Evolutionary conservation across 306 rosid species (phyloP), one percentile per base, ranked within the genome.

Genomic region (Datisca glomerata): DNA sequence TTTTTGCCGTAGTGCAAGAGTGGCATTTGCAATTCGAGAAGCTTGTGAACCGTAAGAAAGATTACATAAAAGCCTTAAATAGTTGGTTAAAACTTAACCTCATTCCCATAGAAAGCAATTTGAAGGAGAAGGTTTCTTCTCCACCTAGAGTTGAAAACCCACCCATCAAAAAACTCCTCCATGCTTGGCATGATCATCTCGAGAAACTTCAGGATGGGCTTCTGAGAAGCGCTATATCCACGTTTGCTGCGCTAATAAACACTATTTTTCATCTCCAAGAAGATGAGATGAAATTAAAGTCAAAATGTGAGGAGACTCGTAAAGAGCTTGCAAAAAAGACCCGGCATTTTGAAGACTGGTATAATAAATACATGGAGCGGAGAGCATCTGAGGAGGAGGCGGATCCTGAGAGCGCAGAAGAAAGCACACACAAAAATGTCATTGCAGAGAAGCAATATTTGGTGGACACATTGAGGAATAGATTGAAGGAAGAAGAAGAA

Each of bases 121-220:
- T 84, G 58, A 91, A 53, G 74, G 98, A 91, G 71, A 91, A 75
- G 56, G 94, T 85, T 63, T 91, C 98, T 40, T 84, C 96, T 4
- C 98, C 96, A 5, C 94, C 94, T 39, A 84, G 93, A 66, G 33
- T 69, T 59, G 68, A 24, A 34, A 70, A 24, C 27, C 86, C 96
- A 1, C 85, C 92, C 6, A 68, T 91, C 45, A 84, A 70, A 39
- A 64, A 23, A 25, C 82, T 84, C 49, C 71, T 91, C 57, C 51
- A 12, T 11, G 78, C 66, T 12, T 91, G 98, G 98, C 73, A 80
- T 8, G 81, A 70, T 43, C 64, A 57, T 41, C 81, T 91, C 16
- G 98, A 78, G 25, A 75, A 68, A 63, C 80, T 91, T 46, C 96
- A 86, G 2, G 92, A 91, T 3, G 96, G 77, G 57, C 61, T 58